Conservation (phyloP, 2,329 filamentous ascomycete species). For the Neoascochyta sp. region DNA sequence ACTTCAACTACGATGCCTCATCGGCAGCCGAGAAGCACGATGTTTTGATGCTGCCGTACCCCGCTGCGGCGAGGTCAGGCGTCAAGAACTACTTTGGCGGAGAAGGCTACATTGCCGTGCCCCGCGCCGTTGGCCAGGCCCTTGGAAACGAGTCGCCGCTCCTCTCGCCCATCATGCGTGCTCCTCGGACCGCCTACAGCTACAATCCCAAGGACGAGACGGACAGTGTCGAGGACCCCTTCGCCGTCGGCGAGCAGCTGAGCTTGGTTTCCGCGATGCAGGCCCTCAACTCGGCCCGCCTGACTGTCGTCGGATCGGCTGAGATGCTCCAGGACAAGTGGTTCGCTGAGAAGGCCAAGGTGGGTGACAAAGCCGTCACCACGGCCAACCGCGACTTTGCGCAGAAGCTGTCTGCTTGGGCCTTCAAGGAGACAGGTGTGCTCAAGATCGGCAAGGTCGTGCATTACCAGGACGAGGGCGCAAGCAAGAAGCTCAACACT, state of each 20-base stretch:
- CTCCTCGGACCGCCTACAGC: slow-evolving; percentile 80
- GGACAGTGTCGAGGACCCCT: slow-evolving; percentile 71
- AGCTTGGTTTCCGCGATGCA: slow-evolving; percentile 82
- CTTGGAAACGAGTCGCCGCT: slow-evolving; percentile 73
- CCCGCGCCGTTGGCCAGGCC: slow-evolving; percentile 73
- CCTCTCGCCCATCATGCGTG: slow-evolving; percentile 76
- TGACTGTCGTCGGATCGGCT: slow-evolving; percentile 78
- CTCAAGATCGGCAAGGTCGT: slow-evolving; percentile 77
- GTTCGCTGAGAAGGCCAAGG: slow-evolving; percentile 72
- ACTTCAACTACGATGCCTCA: slow-evolving; percentile 84
- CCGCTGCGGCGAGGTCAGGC: slow-evolving; percentile 61
- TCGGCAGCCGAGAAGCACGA: slow-evolving; percentile 82
- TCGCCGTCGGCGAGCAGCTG: slow-evolving; percentile 79
- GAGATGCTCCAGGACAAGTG: slow-evolving; percentile 87
- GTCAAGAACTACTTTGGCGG: slow-evolving; percentile 75
- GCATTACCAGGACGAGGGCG: slow-evolving; percentile 63
- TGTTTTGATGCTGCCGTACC: slow-evolving; percentile 73
- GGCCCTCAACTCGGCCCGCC: slow-evolving; percentile 86
- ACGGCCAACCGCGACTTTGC: slow-evolving; percentile 83
- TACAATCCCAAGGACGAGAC: slow-evolving; percentile 89
- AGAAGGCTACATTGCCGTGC: slow-evolving; percentile 71
- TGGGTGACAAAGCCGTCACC: slow-evolving; percentile 54
- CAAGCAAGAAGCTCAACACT: slow-evolving; percentile 44
- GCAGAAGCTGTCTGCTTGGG: slow-evolving; percentile 83
- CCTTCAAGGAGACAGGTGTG: slow-evolving; percentile 91